Base-by-base conservation (phyloP, 306 rosid species). In the Rosa lucieae region DNA sequence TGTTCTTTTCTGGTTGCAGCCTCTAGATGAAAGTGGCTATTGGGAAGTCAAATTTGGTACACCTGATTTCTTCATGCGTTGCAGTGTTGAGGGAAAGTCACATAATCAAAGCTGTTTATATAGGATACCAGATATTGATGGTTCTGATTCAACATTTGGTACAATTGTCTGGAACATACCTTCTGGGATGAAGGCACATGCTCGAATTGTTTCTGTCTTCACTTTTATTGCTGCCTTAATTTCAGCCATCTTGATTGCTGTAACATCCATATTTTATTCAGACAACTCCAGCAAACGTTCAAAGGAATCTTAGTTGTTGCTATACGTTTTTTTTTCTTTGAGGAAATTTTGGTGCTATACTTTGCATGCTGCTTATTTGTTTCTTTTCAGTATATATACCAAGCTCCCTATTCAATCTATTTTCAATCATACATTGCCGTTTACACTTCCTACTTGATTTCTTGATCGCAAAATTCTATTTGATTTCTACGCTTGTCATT, bases 1-100 rank as follows among this genome's bases (percentile, higher is more conserved):
- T 13, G 29, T 75, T 53, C 32, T 37, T 47, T 77, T 77, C 72
- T 67, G 70, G 46, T 1, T 82, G 72, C 90, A 94, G 97, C 93
- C 91, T 77, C 80, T 94, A 53, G 82, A 86, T 66, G 95, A 85
- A 77, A 92, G 94, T 77, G 97, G 97, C 76, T 91, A 87, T 70
- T 85, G 89, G 43, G 70, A 83, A 26, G 88, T 92, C 68, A 81
- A 84, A 85, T 87, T 94, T 62, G 81, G 89, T 51, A 76, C 58
- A 52, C 97, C 97, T 0, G 91, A 94, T 84, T 74, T 89, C 69
- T 78, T 92, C 71, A 13, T 90, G 80, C 89, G 77, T 58, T 90
- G 97, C 80, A 73, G 81, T 74, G 72, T 71, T 20, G 82, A 76
- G 87, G 88, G 82, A 59, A 78, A 65, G 17, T 21, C 81, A 11